Base-by-base conservation (phyloP, 495 filamentous ascomycete genomes). In the Saxispiralis lemnorum region DNA sequence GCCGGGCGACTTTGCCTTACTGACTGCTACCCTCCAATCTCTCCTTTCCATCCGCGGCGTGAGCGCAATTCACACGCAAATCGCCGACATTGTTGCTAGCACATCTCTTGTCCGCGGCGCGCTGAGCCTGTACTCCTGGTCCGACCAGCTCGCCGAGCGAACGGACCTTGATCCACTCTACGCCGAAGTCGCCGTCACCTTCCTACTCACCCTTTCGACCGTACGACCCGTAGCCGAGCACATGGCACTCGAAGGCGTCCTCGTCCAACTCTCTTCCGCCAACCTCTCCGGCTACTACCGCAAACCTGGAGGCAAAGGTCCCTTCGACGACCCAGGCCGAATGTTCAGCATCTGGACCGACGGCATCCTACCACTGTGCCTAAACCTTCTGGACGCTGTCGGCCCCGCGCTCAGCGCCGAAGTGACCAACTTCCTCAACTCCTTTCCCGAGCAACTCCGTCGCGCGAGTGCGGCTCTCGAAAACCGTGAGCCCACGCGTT, bases 81-180 rank as follows among this genome's bases (percentile, higher is more conserved):
- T 81, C 53, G 62, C 69, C 18, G 58, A 72, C 32, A 69, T 80
- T 55, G 73, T 89, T 43, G 57, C 68, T 11, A 67, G 76, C 31
- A 67, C 71, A 42, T 65, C 69, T 43, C 76, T 78, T 2, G 69
- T 77, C n/a, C 78, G 87, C 48, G 78, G 81, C 39, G 86, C 85
- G 0, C 78, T 78, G 13, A 83, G 81, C 11, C 69, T 99, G 39
- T 95, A 92, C 59, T 93, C 83, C 6, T 99, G 92, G 92, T 75
- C 89, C 13, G 83, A 96, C 59, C 75, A 77, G 48, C 69, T 89
- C 35, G 44, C 46, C 18, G 40, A 55, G 20, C 10, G 38, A 16
- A 41, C 38, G 12, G 72, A 76, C 40, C 75, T 78, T 21, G 88
- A 97, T 50, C 92, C 89, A n/a, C 66, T 99, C 35, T 95, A 94